Evolutionary conservation across 2,329 filamentous ascomycete species (phyloP), one percentile per base, ranked within the genome.

Genomic region (Drechslerella stenobrocha): DNA sequence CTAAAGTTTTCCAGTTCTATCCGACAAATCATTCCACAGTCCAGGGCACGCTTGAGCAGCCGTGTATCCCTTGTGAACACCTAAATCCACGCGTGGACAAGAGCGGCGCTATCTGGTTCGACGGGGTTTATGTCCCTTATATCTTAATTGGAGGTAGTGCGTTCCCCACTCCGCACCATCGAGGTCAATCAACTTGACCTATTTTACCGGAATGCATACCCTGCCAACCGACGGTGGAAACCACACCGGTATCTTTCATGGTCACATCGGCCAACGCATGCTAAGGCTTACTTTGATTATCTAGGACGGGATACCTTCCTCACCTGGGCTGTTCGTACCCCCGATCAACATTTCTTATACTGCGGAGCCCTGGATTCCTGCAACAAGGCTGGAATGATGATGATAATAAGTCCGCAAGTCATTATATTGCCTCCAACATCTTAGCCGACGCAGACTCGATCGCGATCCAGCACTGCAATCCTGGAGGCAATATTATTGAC

Each of bases 321-420:
- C 74, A 75, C 73, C 2, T 55, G 79, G 20, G 71, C 71, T 2
- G 77, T 88, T 59, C 87, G 87, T 71, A 85, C 84, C 0, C 20
- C 66, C 0, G 75, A 81, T 20, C 85, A 87, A 0, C 81, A 85
- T 13, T 88, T 86, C 74, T 87, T 82, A 75, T 89, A 89, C 75
- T 89, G 86, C 70, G 83, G 84, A 0, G 86, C 86, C 0, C 80
- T 83, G 0, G 81, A 79, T 0, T 88, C 86, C 1, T 92, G 88
- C 73, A 79, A 80, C 2, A 75, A 77, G 1, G 81, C 86, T 42
- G 80, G 83, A 20, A 92, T 92, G 88, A 81, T 92, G 13, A 88
- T 87, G 2, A 86, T 83, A 1, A 86, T 92, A 71, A 92, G 91
- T 73, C 82, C 85, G 82, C 85, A 77, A 66, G 79, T 50, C 15